These are phyloP conservation scores for Kwoniella shivajii DNA, from an alignment of 1,284 basidiomycete species.

Conservation along the genomic window DNA sequence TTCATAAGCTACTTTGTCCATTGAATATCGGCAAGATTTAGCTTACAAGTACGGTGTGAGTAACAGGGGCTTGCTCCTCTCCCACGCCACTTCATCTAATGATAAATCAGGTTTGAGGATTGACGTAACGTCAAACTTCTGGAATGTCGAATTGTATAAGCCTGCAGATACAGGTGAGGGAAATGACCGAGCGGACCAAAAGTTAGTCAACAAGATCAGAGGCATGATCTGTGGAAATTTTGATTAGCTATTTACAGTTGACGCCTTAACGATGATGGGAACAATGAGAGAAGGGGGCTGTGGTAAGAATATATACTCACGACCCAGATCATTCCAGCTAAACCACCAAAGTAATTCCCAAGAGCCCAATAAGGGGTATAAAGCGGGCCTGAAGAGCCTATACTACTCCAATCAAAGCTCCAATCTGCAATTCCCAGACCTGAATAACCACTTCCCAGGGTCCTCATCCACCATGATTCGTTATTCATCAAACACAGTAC, in stretches of 20 bases:
- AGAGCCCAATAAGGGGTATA: constrained; percentile 60
- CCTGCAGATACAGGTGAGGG: constrained; percentile 48
- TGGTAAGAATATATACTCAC: constrained; percentile 28
- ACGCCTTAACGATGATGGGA: no score
- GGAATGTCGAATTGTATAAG: constrained; percentile 47
- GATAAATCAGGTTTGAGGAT: constrained; percentile 54
- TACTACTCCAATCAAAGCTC: constrained; percentile 58
- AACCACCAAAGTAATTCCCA: constrained; percentile 51
- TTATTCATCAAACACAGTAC: constrained; percentile 57
- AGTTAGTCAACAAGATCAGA: constrained; percentile 54
- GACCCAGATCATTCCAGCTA: constrained; percentile 57
- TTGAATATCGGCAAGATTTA: neutral
- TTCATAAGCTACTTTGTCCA: constrained; percentile 6
- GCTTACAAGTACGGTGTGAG: constrained; percentile 58
- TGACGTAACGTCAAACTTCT: constrained; percentile 53
- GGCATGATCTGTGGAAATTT: constrained; percentile 47
- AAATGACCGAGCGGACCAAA: constrained; percentile 56
- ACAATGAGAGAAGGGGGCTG: no score
- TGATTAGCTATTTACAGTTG: neutral
- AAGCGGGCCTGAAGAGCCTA: constrained; percentile 56
- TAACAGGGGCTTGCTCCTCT: constrained; percentile 52
- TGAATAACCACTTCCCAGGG: constrained; percentile 57
- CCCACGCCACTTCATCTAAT: constrained; percentile 55
- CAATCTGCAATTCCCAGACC: constrained; percentile 59
- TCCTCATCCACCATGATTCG: constrained; percentile 52